Evolutionary conservation across 495 filamentous ascomycete genomes (phyloP), one percentile per base, ranked within the genome.

Genomic region (Penicillium longicatenatum): DNA sequence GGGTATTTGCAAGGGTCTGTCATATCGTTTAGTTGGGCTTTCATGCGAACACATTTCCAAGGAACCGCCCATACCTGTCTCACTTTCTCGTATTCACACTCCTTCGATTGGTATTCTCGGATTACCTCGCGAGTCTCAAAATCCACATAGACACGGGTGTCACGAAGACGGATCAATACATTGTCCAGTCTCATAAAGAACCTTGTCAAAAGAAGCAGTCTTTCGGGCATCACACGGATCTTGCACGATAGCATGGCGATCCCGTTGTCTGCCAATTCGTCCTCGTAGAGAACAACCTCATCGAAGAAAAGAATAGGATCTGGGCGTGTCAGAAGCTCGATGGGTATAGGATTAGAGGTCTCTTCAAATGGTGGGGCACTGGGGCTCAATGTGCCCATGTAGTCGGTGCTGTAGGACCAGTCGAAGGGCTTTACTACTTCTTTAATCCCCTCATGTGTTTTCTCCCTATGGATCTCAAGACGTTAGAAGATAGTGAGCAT

Each of bases 241-340:
- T 98, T 98, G 75, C 88, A 88, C 22, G 85, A 93, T 11, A 95
- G 70, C 70, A 96, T 81, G 6, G 91, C 85, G 58, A 97, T 93
- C 24, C 94, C 94, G 70, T 98, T 98, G 70, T 98, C 94, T 41
- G 96, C 94, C 54, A 98, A 84, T 75, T 98, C 94, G 72, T 95
- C 93, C 76, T 98, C 94, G 70, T 98, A 98, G 26, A 98, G 81
- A 59, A 97, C 84, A 26, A 98, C 91, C 55, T 97, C 91, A 68
- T 98, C 92, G 68, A 92, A 93, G 74, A 97, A 95, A 0, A 94
- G 74, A 59, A 98, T 98, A 2, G 95, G 95, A 67, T 98, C 94
- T 0, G 87, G 89, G 16, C 87, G 84, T 68, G 86, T 89, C 17
- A 98, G 78, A 9, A 96, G 78, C 52, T 94, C 89, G 41, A 96